phyloP scores from a whole-genome alignment of 2,329 filamentous ascomycete species.

The Paraconiothyrium brasiliense region DNA sequence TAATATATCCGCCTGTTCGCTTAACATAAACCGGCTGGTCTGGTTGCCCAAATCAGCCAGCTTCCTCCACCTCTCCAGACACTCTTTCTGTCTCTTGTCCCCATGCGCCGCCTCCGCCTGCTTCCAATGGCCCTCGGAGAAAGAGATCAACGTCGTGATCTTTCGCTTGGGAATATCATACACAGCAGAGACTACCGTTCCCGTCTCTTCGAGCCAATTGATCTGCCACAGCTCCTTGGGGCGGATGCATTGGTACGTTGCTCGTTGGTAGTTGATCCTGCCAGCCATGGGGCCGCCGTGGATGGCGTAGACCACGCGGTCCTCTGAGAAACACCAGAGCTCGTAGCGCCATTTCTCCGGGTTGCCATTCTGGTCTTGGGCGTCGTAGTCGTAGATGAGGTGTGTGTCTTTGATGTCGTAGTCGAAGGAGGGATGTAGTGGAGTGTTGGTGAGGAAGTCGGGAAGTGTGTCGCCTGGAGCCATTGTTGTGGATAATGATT shows the following conservation, averaged over 20 bases:
- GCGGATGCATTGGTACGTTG: slow-evolving; percentile 66
- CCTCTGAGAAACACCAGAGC: slow-evolving; percentile 67
- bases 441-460: slow-evolving; percentile 41
- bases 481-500: too few species aligned
- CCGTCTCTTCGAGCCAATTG: slow-evolving; percentile 70
- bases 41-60: slow-evolving; percentile 61
- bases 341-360: slow-evolving; percentile 70
- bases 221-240: slow-evolving; percentile 68
- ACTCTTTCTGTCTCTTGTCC: slow-evolving; percentile 63
- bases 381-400: slow-evolving; percentile 67
- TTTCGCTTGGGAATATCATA: slow-evolving; percentile 62
- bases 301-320: slow-evolving; percentile 66
- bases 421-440: slow-evolving; percentile 53
- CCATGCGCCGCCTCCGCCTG: slow-evolving; percentile 61
- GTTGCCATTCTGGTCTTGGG: slow-evolving; percentile 57
- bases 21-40: slow-evolving; percentile 61
- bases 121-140: slow-evolving; percentile 67
- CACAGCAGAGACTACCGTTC: slow-evolving; percentile 64
- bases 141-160: slow-evolving; percentile 63
- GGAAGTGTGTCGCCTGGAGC: slow-evolving; percentile 17
- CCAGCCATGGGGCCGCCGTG: slow-evolving; percentile 65
- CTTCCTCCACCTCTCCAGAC: slow-evolving; percentile 62
- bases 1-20: slow-evolving; percentile 63
- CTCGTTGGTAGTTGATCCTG: slow-evolving; percentile 63
- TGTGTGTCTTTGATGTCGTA: slow-evolving; percentile 64